Evolutionary conservation across 2,329 filamentous ascomycete genomes (phyloP), one percentile per base, ranked within the genome.

Genomic region (Colletotrichum phormii): DNA sequence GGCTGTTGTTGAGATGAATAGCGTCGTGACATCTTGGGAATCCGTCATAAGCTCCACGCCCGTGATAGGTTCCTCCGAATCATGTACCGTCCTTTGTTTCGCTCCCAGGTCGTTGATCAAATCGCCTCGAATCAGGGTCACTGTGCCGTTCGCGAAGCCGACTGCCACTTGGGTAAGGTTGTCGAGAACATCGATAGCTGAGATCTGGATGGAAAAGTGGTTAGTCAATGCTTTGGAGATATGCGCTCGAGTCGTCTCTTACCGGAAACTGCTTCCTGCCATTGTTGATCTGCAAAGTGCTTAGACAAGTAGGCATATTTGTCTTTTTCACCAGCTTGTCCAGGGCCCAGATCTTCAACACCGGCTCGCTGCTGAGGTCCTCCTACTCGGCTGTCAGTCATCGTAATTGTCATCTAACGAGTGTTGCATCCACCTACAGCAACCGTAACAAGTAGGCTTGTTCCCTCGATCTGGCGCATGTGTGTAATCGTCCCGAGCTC

Each of bases 291-390:
- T 89, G 91, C 64, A 98, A 84, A 1, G 93, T 97, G 79, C 94
- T 97, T 76, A 98, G 88, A 80, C 97, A 98, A 51, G 92, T 94
- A 18, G 97, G 97, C 74, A 93, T 87, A 54, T 95, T 95, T 5
- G 94, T 97, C 88, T 97, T 98, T 88, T 97, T 98, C 76, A 97
- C 95, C 4, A 93, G 89, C 83, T 95, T 97, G 81, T 98, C 95
- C 77, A 99, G 87, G 26, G 95, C 96, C 97, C 97, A 99, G n/a
- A 98, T 96, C 82, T 98, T 98, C 73, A 99, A 84, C 24, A 96
- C 89, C 0, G 97, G 96, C 77, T 98, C 95, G 77, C 90, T 93
- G 51, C 93, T 93, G 64, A 98, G 86, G 78, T 98, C 95, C 83
- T 99, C 97, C 83, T 93, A 81, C 24, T 72, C 8, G 12, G 9